Conservation (phyloP, 805 yeast species). For the Metschnikowia similis region DNA sequence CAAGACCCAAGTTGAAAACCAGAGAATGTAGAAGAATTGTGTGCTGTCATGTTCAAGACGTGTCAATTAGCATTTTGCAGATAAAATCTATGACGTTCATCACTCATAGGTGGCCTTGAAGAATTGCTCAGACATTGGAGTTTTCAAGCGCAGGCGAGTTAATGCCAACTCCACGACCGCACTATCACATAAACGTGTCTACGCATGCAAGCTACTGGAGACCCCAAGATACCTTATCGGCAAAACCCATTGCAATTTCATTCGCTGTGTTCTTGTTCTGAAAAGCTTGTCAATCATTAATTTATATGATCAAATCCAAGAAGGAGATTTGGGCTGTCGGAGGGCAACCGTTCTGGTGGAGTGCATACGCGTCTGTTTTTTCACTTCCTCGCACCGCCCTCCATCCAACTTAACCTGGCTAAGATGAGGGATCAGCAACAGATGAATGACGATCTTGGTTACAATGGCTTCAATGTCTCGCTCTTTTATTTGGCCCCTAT, state of each 20-base stretch:
- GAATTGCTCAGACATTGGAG: slow-evolving; percentile 9
- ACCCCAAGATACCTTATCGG: slow-evolving; percentile 14
- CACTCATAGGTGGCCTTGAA: slow-evolving; percentile 10
- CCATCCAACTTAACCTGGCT: neutral
- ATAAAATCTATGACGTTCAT: slow-evolving; percentile 13
- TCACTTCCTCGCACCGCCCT: neutral
- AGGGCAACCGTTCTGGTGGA: neutral
- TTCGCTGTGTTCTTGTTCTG: neutral
- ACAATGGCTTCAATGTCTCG: slow-evolving; percentile 28
- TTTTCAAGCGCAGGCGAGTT: slow-evolving; percentile 2
- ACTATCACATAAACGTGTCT: slow-evolving; percentile 6
- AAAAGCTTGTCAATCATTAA: neutral
- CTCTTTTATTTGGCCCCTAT: slow-evolving; percentile 77
- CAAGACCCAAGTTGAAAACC: slow-evolving; percentile 3
- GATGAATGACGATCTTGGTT: slow-evolving; percentile 16
- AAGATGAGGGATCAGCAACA: slow-evolving; percentile 1
- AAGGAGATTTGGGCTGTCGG: neutral
- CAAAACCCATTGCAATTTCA: slow-evolving; percentile 11
- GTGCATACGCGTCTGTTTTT: neutral
- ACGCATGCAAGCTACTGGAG: slow-evolving; percentile 9
- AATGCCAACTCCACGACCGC: slow-evolving; percentile 4
- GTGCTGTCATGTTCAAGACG: slow-evolving; percentile 14
- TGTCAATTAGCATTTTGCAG: slow-evolving; percentile 16
- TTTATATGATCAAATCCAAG: neutral
- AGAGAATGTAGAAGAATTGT: slow-evolving; percentile 8